Evolutionary conservation across 2,329 filamentous ascomycete species (phyloP), one percentile per base, ranked within the genome.

Genomic region (Sporothrix sp.): DNA sequence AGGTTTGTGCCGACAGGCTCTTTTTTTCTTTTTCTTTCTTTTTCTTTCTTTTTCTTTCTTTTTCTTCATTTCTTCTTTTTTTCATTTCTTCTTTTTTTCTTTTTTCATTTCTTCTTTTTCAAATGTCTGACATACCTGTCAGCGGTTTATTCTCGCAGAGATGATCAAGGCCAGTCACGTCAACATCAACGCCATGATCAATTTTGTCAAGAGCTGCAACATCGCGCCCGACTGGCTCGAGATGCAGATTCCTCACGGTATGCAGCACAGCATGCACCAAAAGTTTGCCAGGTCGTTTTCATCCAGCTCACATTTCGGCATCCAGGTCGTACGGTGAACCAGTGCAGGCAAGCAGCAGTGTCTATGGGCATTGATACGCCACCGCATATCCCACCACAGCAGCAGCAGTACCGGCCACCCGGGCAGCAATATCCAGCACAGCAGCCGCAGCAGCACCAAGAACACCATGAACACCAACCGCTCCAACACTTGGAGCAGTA

Each of bases 121-220:
- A n/a, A n/a, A n/a, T 21, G n/a, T 16, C 60, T 35, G 35, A 36
- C 23, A n/a, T 20, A 5, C 9, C 13, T 8, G n/a, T n/a, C 58
- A 80, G 76, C 74, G 75, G 55, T 78, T 78, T 59, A 65, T 79
- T 54, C 68, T 80, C 51, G 73, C 70, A 51, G 76, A 80, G 62
- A 74, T 79, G 58, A 73, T 80, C 63, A 80, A 79, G 58, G 68
- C 68, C 53, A 79, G 75, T 64, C 62, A 68, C 27, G 63, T 79
- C 52, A 70, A 76, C 51, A 60, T 76, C 21, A 61, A 65, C 10
- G 62, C 61, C 16, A 62, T 80, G 27, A 68, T 71, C 18, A 63
- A 65, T 11, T 76, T 80, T 54, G 66, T 79, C 57, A 70, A 62
- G 48, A 39, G 53, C 23, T 58, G 59, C 42, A 57, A 56, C 10